Conservation (phyloP, 2,329 filamentous ascomycete genomes). For the Curvularia spicifera region DNA sequence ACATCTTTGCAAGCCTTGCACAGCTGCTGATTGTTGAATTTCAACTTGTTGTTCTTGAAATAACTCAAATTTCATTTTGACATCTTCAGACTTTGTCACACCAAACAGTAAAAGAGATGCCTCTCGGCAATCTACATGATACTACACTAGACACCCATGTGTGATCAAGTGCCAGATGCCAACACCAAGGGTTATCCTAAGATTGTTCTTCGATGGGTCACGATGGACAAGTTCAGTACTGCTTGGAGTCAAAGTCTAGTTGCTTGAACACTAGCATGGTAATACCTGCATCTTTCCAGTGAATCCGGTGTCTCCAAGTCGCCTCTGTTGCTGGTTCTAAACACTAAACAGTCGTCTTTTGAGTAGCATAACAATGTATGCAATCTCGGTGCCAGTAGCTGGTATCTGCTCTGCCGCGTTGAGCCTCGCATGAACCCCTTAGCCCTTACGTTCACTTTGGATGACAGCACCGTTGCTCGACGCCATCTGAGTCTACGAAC, state of each 20-base stretch:
- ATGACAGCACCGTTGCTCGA: background rate
- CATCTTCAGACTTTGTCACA: no score
- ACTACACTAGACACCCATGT: no score
- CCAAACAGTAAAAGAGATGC: no score
- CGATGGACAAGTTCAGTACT: no score
- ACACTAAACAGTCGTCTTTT: background rate
- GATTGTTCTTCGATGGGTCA: no score
- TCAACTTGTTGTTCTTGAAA: background rate
- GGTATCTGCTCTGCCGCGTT: background rate
- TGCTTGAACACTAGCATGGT: background rate
- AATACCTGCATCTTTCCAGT: background rate
- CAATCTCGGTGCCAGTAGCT: background rate
- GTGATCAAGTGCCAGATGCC: no score
- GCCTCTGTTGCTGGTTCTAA: background rate
- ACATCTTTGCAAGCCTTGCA: background rate
- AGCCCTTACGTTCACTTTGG: background rate
- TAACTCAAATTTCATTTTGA: no score
- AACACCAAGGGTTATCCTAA: no score
- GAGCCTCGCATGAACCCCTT: background rate
- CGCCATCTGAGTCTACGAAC: background rate
- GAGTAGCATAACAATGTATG: background rate
- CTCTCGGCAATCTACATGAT: no score
- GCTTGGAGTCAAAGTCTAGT: background rate
- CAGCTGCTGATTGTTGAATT: background rate
- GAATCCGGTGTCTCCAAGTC: background rate